Conservation (phyloP, 148 eudicot genomes). For the Silene conica region DNA sequence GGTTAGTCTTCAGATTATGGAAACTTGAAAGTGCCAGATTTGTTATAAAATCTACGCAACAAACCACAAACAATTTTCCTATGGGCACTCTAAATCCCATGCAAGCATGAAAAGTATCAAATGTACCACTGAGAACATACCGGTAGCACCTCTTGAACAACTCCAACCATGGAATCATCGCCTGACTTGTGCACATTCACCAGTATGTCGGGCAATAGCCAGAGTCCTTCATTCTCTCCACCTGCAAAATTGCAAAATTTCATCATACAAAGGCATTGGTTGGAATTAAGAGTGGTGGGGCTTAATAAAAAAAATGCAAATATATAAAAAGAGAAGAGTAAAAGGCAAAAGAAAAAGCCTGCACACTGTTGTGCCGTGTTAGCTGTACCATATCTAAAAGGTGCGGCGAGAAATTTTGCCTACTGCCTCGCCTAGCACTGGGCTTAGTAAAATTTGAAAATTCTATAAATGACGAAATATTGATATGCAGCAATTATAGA, state of each 20-base stretch:
- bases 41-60: background rate
- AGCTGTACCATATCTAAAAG: background rate
- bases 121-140: constrained; percentile 38
- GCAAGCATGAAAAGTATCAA: background rate
- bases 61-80: background rate
- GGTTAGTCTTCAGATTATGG: background rate
- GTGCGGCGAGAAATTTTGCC: background rate
- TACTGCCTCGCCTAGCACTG: background rate
- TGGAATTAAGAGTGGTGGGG: background rate
- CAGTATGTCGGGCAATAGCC: constrained; percentile 81
- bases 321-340: background rate
- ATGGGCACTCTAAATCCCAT: background rate
- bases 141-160: constrained; percentile 77
- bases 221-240: constrained; percentile 80
- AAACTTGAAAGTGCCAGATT: constrained; percentile 1
- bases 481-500: background rate
- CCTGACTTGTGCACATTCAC: constrained; percentile 79
- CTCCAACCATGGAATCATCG: constrained; percentile 61
- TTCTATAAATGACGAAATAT: background rate
- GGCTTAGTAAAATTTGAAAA: background rate
- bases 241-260: constrained; percentile 46
- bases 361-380: too few species aligned
- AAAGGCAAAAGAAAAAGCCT: background rate
- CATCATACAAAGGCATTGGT: constrained; percentile 1
- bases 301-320: background rate